Evolutionary conservation across 305 asterid genomes (phyloP), one percentile per base, ranked within the genome.

Genomic region (Fraxinus xanthoxyloides): DNA sequence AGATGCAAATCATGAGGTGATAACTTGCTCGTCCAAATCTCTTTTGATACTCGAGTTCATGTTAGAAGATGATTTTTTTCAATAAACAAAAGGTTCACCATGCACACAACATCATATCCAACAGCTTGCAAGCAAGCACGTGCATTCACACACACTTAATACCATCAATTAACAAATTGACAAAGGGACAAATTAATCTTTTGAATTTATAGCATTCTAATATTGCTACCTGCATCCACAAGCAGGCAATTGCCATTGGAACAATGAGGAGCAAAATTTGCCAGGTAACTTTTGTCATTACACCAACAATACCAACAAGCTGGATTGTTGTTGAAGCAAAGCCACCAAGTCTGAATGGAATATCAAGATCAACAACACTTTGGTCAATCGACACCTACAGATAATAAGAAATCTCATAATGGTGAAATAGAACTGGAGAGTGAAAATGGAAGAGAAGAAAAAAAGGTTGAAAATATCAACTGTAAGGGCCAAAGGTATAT

Each of bases 291-390:
- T 87, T 92, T 28, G 97, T 94, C 99, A 97, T 97, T 76, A 97
- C 99, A 77, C 94, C 98, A 78, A 94, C 97, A 78, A 97, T 97
- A 77, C 99, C 99, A 80, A 94, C 83, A 81, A 97, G 97, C 86
- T 97, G 99, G 87, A 97, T 97, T 10, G 99, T 97, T 19, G 99
- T 94, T 77, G 99, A 90, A 84, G 98, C 99, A 88, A 97, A 97
- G 80, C 99, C 98, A 19, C 99, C 98, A 81, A 97, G 98, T 91
- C 99, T 90, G 91, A 97, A 94, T 79, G 99, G 99, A 87, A 97
- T 97, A 85, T 97, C 99, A 80, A 97, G 99, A 90, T 97, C 99
- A 35, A 97, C 96, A 73, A 97, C 99, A 84, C 98, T 97, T 90
- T 94, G 98, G 90, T 97, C 99, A 81, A 94, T 82, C 15, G 99